Evolutionary conservation across 306 rosid genomes (phyloP).

Genomic region (Astragalus membranaceus): DNA sequence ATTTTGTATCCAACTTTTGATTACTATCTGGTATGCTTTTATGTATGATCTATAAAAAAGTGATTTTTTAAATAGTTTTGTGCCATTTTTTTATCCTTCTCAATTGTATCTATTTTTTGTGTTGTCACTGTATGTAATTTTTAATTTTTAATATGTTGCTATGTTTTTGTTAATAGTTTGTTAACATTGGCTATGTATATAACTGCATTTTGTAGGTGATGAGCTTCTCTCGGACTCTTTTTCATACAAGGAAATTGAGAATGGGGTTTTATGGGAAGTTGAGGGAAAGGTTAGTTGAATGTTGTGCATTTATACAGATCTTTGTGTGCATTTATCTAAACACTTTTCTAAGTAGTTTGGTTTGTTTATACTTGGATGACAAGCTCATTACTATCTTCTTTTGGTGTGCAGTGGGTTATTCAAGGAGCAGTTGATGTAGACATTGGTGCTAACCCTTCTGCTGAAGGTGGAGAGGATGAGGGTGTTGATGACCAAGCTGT

Average conservation of each 20-base stretch:
- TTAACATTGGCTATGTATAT: not conserved
- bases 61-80: not conserved
- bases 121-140: not conserved
- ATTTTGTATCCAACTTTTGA: not conserved
- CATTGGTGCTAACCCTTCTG: slow-evolving; percentile 97
- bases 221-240: slow-evolving; percentile 90
- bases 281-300: slow-evolving; percentile 58
- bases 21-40: not conserved
- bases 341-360: not conserved
- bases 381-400: not conserved
- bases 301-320: not conserved
- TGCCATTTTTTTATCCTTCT: not conserved
- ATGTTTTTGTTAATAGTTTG: not conserved
- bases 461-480: slow-evolving; percentile 78
- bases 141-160: not conserved
- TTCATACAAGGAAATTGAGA: slow-evolving; percentile 51
- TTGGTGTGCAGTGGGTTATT: slow-evolving; percentile 62
- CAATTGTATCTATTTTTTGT: not conserved
- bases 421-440: slow-evolving; percentile 68
- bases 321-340: not conserved
- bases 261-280: slow-evolving; percentile 81
- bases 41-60: not conserved
- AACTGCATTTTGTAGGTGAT: slow-evolving; percentile 39
- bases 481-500: slow-evolving; percentile 74
- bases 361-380: not conserved